Base-by-base conservation (phyloP, 2,329 filamentous ascomycete genomes). In the Gaeumannomyces sp. region DNA sequence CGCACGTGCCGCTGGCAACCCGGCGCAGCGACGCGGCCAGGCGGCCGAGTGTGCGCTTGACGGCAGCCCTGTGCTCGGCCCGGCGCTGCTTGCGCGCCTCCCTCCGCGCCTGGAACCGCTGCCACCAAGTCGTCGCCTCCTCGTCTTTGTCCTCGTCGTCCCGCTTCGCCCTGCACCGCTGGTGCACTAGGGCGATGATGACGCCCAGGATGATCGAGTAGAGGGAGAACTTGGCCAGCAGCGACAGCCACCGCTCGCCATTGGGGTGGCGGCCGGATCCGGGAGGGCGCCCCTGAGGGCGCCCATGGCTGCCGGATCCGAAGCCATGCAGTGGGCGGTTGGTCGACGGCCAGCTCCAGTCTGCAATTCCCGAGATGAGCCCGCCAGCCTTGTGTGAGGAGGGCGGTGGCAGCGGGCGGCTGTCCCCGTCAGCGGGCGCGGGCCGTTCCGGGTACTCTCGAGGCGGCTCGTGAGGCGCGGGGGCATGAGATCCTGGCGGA, bases 21-120 rank as follows among this genome's bases (percentile, higher is more conserved):
- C 70, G 67, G 14, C 64, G 69, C 1, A 73, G 67, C 64, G 74
- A 72, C 58, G 70, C 67, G 56, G 78, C 67, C 27, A 80, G 64
- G 35, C 73, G 70, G 4, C 70, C 64, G 66, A 76, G 71, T 6
- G 38, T 16, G 38, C 38, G 38, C 38, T 22, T 22, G 38, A 45
- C 38, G 38, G 74, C 73, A 28, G 69, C 58, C 2, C 65, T 64
- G 33, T 68, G 64, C n/a, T 67, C 64, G 58, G 67, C 68, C n/a
- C 65, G 67, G 65, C 60, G 64, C 29, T 28, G 63, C 56, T 61
- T 64, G 45, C 68, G 69, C 19, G 70, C 69, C 61, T 71, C 70
- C 16, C 70, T 68, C 59, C 73, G 71, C 4, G 71, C 70, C 14
- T 65, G 66, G 28, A 71, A 70, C 61, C 74, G 73, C 62, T 74